Evolutionary conservation across 768 basidiomycete genomes (phyloP).

Genomic region (Leccinum arenicola): DNA sequence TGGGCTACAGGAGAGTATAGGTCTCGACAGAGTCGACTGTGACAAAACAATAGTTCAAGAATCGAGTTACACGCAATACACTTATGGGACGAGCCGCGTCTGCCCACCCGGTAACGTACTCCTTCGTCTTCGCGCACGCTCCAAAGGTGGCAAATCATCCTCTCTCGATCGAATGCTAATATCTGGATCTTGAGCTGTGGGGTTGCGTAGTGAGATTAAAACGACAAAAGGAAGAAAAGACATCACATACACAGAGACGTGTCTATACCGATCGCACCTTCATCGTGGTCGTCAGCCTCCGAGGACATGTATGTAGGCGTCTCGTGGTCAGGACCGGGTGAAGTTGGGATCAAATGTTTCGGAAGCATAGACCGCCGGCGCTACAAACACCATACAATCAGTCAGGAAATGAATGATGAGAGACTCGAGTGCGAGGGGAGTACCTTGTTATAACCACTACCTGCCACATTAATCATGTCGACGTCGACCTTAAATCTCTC

Average conservation of each 20-base stretch:
- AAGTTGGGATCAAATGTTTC: constrained; percentile 45
- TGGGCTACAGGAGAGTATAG: no score
- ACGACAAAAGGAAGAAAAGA: constrained; percentile 2
- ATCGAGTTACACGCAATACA: background rate
- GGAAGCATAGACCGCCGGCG: constrained; percentile 76
- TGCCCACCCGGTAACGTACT: constrained; percentile 35
- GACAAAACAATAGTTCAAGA: background rate
- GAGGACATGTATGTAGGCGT: constrained; percentile 20
- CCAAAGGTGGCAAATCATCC: constrained; percentile 64
- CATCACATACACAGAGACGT: constrained; percentile 23
- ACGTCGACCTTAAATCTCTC: constrained; percentile 62
- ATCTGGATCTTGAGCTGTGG: constrained; percentile 25
- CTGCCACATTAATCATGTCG: constrained; percentile 53
- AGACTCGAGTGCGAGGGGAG: constrained; percentile 1
- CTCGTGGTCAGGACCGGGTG: constrained; percentile 15
- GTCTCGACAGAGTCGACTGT: no score
- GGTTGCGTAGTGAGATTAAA: constrained; percentile 5
- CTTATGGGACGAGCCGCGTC: constrained; percentile 22
- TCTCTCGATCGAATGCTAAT: constrained; percentile 33
- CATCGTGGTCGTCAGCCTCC: constrained; percentile 28
- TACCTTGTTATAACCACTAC: constrained; percentile 60
- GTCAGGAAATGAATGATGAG: background rate
- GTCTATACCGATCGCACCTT: constrained; percentile 28
- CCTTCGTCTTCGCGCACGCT: constrained; percentile 58
- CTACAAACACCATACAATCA: constrained; percentile 31